Percentiles rank a stretch among this genome's conserved stretches.
phyloP scores from a whole-genome alignment of 2,329 filamentous ascomycete genomes.

The Byssothecium circinans region DNA sequence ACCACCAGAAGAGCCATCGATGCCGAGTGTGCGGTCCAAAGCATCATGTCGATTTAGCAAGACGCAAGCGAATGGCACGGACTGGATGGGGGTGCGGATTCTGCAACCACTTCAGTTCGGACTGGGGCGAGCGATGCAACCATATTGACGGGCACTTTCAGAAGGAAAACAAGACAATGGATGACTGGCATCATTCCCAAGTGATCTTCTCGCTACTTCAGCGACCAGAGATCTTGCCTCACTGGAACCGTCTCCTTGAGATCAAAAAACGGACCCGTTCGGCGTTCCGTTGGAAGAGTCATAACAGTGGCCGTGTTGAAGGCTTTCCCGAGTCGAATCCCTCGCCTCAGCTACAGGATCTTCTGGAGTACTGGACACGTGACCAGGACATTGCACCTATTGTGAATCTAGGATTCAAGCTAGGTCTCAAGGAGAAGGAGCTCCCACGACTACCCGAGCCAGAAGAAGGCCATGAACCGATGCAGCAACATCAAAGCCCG shows the following conservation, averaged over 20 bases:
- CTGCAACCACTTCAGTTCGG: slow-evolving; percentile 62
- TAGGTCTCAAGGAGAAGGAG: slow-evolving; percentile 13
- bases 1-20: slow-evolving; percentile 63
- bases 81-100: slow-evolving; percentile 70
- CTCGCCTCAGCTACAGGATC: slow-evolving; percentile 29
- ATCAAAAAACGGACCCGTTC: slow-evolving; percentile 15
- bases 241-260: slow-evolving; percentile 50
- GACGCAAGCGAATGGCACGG: slow-evolving; percentile 32
- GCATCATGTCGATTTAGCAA: slow-evolving; percentile 46
- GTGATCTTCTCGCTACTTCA: slow-evolving; percentile 67
- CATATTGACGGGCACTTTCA: slow-evolving; percentile 69
- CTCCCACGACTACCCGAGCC: slow-evolving; percentile 17
- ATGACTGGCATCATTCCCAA: slow-evolving; percentile 66
- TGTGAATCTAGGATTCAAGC: slow-evolving; percentile 26
- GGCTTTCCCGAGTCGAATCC: slow-evolving; percentile 30
- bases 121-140: slow-evolving; percentile 65
- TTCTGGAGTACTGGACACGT: slow-evolving; percentile 28
- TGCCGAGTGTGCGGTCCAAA: slow-evolving; percentile 63
- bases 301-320: slow-evolving; percentile 30
- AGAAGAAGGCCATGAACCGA: slow-evolving; percentile 15
- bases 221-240: slow-evolving; percentile 59
- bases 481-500: background rate
- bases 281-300: slow-evolving; percentile 26
- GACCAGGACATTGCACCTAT: slow-evolving; percentile 16
- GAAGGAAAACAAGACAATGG: slow-evolving; percentile 52